Evolutionary conservation across 2,329 filamentous ascomycete genomes (phyloP).

Genomic region (Aspergillus sp.): DNA sequence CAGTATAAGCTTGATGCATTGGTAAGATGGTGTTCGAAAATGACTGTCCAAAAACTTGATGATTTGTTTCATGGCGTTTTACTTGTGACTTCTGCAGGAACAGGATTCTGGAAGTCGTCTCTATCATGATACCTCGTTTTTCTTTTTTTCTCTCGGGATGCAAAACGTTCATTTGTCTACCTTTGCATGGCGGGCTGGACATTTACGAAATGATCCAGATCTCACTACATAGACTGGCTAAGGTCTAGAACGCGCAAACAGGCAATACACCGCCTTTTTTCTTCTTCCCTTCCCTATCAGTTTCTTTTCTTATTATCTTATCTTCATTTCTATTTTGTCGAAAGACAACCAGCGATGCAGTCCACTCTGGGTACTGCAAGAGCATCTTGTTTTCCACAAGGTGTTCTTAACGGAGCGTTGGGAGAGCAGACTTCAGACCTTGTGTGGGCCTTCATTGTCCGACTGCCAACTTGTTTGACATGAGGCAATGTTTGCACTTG

Average conservation of each 20-base stretch:
- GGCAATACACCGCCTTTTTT: not conserved
- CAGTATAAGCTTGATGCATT: constrained; percentile 1
- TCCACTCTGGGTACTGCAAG: constrained; percentile 64
- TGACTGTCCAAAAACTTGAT: constrained; percentile 16
- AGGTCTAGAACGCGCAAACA: too few relatives aligned
- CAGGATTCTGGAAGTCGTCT: too few relatives aligned
- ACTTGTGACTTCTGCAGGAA: constrained; percentile 3
- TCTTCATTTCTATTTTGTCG: not conserved
- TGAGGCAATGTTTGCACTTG: constrained; percentile 10
- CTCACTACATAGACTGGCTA: too few relatives aligned
- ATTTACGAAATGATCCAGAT: too few relatives aligned
- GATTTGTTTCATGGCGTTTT: constrained; percentile 9
- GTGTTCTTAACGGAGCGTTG: constrained; percentile 78
- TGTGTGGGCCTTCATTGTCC: constrained; percentile 19
- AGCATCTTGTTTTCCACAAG: constrained; percentile 57
- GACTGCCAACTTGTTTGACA: constrained; percentile 8
- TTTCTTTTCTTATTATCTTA: constrained; percentile 2
- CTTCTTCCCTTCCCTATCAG: constrained; percentile 4
- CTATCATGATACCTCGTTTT: not conserved
- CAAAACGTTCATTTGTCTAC: not conserved
- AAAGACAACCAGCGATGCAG: constrained; percentile 61
- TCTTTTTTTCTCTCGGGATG: not conserved
- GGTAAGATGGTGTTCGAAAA: constrained; percentile 17
- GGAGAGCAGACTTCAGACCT: constrained; percentile 47
- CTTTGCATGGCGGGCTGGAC: too few relatives aligned